Evolutionary conservation across 495 filamentous ascomycete genomes (phyloP), one percentile per base, ranked within the genome.

Genomic region (Penicillium pulvis): DNA sequence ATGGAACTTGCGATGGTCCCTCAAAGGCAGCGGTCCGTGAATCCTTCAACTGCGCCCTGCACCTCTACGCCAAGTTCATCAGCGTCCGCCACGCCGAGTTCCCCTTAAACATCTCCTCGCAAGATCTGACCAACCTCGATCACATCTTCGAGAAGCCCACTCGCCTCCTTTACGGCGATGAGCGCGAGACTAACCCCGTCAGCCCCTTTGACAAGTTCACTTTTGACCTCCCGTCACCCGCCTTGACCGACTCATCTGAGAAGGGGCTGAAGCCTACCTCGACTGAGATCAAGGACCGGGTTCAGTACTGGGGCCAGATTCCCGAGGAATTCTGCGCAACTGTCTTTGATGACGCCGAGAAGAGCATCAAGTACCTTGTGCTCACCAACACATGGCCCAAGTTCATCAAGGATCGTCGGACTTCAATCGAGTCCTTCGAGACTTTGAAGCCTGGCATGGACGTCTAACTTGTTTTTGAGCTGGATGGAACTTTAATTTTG

Each of bases 351-450:
- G 74, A 66, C 2, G 85, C 86, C 0, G 80, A 87, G 67, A 66
- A 75, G 39, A 83, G 81, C 55, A 83, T 89, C 74, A 88, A 87
- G 72, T 86, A 87, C 59, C 75, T 89, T 19, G 85, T 90, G 0
- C 78, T 87, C 56, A 86, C 83, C 6, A 88, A 89, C 65, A 89
- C 87, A 9, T 90, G 86, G 86, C 83, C 83, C 26, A 86, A 86
- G 69, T 87, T 85, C 44, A 79, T 87, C 50, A 52, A 45, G 53
- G 55, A 56, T 19, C 61, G 54, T 42, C 36, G 66, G 16, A 50
- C 24, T 36, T 71, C 68, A 42, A 46, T 55, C 4, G 57, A 51
- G 17, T 75, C 62, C 17, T n/a, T 41, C 16, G 39, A 41, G 39
- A 41, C 39, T 7, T 41, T 41, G 39, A 41, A 41, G 39, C 39